These are phyloP conservation scores for Stagonosporopsis vannaccii DNA, from an alignment of 2,329 filamentous ascomycete genomes.

Conservation along the genomic window DNA sequence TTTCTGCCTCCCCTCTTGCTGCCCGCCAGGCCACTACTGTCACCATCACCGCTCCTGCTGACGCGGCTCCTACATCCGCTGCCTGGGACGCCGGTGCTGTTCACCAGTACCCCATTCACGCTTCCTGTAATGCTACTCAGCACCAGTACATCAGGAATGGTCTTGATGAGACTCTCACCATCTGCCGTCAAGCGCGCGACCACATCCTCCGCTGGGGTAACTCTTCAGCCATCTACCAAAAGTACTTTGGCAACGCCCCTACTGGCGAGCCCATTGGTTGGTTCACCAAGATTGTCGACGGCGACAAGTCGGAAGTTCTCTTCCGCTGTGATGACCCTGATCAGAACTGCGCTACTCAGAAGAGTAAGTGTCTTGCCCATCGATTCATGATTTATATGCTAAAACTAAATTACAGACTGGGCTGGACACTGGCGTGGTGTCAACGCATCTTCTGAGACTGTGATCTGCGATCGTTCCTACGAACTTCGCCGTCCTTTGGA, in stretches of 20 bases:
- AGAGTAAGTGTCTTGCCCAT: slow-evolving; percentile 26
- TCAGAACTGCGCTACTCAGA: slow-evolving; percentile 61
- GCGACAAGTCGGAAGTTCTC: slow-evolving; percentile 63
- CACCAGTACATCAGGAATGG: slow-evolving; percentile 62
- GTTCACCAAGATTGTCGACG: slow-evolving; percentile 66
- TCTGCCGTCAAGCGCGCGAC: slow-evolving; percentile 68
- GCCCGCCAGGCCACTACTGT: slow-evolving; percentile 32
- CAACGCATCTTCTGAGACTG: slow-evolving; percentile 71
- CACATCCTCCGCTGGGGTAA: slow-evolving; percentile 67
- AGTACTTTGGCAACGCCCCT: slow-evolving; percentile 70
- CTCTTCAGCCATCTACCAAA: slow-evolving; percentile 65
- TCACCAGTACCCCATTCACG: slow-evolving; percentile 62
- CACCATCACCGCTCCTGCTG: slow-evolving; percentile 29
- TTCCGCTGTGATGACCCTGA: slow-evolving; percentile 76
- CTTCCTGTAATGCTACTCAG: slow-evolving; percentile 71
- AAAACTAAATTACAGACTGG: slow-evolving; percentile 57
- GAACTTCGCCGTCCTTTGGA: slow-evolving; percentile 63
- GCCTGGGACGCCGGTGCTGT: slow-evolving; percentile 51
- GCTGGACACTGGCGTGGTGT: slow-evolving; percentile 72
- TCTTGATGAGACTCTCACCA: slow-evolving; percentile 64
- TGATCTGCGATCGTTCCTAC: slow-evolving; percentile 72
- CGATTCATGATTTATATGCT: not conserved
- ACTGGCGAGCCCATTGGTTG: slow-evolving; percentile 68
- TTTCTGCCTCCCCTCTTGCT: slow-evolving; percentile 36
- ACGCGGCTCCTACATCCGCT: slow-evolving; percentile 26